A percentile compares a stretch with the other conserved stretches of the same genome.
Conservation (phyloP, 371 early-diverging fungal species). For the Circinella minor region DNA sequence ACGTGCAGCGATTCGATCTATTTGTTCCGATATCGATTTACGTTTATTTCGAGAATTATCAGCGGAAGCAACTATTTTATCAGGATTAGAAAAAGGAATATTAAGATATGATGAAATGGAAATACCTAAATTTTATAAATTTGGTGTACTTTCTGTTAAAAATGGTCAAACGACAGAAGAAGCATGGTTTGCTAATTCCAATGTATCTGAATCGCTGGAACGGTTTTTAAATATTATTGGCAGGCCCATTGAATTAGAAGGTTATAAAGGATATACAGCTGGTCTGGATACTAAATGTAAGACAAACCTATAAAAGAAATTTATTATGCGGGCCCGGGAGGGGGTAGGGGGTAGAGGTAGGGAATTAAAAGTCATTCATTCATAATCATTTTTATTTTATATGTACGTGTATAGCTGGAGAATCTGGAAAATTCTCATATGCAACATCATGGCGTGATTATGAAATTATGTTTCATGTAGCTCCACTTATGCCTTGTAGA, state of each 20-base stretch:
- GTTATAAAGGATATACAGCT: constrained; percentile 82
- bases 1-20: constrained; percentile 41
- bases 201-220: constrained; percentile 61
- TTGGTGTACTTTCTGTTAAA: constrained; percentile 73
- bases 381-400: no score
- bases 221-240: constrained; percentile 76
- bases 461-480: constrained; percentile 89
- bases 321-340: no score
- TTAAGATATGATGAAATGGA: constrained; percentile 61
- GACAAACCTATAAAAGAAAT: no score
- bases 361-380: no score
- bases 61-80: constrained; percentile 45
- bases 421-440: constrained; percentile 79
- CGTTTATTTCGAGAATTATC: constrained; percentile 42
- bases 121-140: constrained; percentile 78
- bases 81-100: constrained; percentile 63
- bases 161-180: constrained; percentile 77
- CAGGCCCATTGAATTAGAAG: constrained; percentile 70
- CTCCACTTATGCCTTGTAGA: constrained; percentile 77
- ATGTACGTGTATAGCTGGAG: no score
- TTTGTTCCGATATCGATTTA: constrained; percentile 35
- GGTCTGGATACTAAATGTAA: constrained; percentile 83
- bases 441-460: constrained; percentile 78
- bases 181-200: constrained; percentile 75
- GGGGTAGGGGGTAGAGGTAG: no score